Evolutionary conservation across 305 asterid species (phyloP).

Genomic region (Fraxinus latifolia): DNA sequence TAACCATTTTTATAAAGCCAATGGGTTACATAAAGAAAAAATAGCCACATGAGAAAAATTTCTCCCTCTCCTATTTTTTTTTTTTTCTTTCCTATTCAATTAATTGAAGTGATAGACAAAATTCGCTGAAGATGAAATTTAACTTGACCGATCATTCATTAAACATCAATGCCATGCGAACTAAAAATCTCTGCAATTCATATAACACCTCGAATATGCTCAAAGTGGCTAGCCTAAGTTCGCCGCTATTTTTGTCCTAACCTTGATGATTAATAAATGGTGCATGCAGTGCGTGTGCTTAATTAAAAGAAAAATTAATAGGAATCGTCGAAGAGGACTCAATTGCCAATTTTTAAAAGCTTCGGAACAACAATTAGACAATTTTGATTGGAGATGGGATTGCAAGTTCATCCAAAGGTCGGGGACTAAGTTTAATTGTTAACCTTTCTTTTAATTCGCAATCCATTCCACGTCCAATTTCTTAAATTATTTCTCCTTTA

Average conservation of each 20-base stretch:
- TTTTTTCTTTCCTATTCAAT: too few species aligned
- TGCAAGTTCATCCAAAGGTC: background rate
- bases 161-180: too few species aligned
- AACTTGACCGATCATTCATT: too few species aligned
- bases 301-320: background rate
- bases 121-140: too few species aligned
- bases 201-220: too few species aligned
- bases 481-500: background rate
- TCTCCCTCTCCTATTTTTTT: too few species aligned
- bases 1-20: too few species aligned
- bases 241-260: background rate
- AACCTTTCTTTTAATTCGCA: too few species aligned
- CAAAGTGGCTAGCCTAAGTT: background rate
- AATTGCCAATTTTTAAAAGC: background rate
- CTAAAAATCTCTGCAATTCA: too few species aligned
- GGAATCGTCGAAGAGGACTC: background rate
- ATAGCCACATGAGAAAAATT: too few species aligned
- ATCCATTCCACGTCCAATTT: background rate
- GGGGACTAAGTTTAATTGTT: background rate
- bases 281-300: background rate
- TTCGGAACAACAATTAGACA: background rate
- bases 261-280: background rate
- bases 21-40: too few species aligned
- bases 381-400: background rate
- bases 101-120: too few species aligned